A percentile compares a stretch with the other conserved stretches of the same genome.
phyloP scores from a whole-genome alignment of 768 basidiomycete species.

The Tulasnella sp. region DNA sequence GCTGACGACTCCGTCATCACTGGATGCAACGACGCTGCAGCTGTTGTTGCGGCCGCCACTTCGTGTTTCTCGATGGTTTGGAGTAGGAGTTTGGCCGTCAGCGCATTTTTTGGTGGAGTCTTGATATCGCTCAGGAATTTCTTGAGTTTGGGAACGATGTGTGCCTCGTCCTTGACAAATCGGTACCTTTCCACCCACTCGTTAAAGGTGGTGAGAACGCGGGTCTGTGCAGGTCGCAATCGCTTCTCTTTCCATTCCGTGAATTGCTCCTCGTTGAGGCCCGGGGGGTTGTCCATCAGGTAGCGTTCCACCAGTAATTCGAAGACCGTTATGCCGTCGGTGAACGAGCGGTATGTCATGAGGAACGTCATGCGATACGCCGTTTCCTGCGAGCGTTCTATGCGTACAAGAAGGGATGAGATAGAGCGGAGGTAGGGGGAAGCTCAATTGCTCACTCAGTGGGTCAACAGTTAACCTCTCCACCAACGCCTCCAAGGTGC shows the following conservation, averaged over 20 bases:
- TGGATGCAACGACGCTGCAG: not conserved
- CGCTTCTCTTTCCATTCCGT: conserved; percentile 55
- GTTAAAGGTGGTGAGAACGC: conserved; percentile 15
- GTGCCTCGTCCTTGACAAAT: conserved; percentile 51
- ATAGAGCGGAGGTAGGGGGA: too few species aligned
- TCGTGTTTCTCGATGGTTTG: conserved; percentile 42
- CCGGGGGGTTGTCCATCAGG: conserved; percentile 36
- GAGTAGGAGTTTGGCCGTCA: conserved; percentile 38
- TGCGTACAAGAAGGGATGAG: not conserved
- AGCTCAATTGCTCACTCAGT: conserved; percentile 37
- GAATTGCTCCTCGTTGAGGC: conserved; percentile 39
- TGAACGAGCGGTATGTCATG: conserved; percentile 73
- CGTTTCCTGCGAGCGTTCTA: conserved; percentile 18
- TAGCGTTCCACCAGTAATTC: conserved; percentile 56
- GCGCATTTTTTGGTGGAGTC: conserved; percentile 32
- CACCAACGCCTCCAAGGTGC: conserved; percentile 58
- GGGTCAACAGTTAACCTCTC: conserved; percentile 54
- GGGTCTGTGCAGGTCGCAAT: conserved; percentile 44
- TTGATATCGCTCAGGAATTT: conserved; percentile 38
- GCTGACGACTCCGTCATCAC: not conserved
- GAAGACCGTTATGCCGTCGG: conserved; percentile 52
- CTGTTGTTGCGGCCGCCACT: not conserved
- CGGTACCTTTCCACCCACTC: conserved; percentile 52
- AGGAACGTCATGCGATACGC: conserved; percentile 55
- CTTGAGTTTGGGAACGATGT: conserved; percentile 43